Base-by-base conservation (phyloP, 352 stramenopile genomes). In the Pythium brassicae region DNA sequence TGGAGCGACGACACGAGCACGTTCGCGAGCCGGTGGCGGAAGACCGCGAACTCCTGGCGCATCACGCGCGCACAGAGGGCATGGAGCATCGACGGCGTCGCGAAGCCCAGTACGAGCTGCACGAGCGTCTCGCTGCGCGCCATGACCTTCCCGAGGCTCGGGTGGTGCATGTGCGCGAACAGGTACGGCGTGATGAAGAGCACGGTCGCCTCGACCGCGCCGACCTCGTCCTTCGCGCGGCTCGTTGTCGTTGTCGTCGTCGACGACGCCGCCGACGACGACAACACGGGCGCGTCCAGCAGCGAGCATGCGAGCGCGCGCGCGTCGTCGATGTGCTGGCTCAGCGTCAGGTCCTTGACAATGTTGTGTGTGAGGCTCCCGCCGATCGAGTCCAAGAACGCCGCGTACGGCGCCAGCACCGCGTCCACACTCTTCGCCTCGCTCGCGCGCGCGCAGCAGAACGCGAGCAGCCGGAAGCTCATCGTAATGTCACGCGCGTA, bases 311-410 rank as follows among this genome's bases (percentile, higher is more conserved):
- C 77, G 22, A 89, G 73, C 10, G 61, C 77, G 43, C 82, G 60
- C 10, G 84, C 84, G 47, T 92, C 82, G 35, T 94, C 82, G 19
- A 94, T 85, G 48, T 94, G 82, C 57, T 90, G 80, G 44, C 71
- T 82, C 37, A 92, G 47, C 34, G 68, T 74, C 44, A 94, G 55
- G 48, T 94, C 82, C 46, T 92, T 89, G 23, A 87, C 43, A 12
- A 92, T 59, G 25, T 67, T 74, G 50, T 80, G 65, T 20, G 71
- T 48, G 20, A 91, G 50, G 17, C 59, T 85, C 7, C 71, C 59
- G 12, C 77, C 73, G 23, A 92, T 62, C 0, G 70, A 65, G 20
- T 89, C 69, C 43, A 86, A 65, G 51, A 94, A 87, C 12, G 71
- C 59, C n/a, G 66, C 46, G 50, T 94, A 94, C 15, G 84, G 80